Percentiles rank a stretch among this genome's conserved stretches.
These are phyloP conservation scores for Clitocybe nebularis DNA, from an alignment of 1,284 basidiomycete genomes.

Conservation along the genomic window DNA sequence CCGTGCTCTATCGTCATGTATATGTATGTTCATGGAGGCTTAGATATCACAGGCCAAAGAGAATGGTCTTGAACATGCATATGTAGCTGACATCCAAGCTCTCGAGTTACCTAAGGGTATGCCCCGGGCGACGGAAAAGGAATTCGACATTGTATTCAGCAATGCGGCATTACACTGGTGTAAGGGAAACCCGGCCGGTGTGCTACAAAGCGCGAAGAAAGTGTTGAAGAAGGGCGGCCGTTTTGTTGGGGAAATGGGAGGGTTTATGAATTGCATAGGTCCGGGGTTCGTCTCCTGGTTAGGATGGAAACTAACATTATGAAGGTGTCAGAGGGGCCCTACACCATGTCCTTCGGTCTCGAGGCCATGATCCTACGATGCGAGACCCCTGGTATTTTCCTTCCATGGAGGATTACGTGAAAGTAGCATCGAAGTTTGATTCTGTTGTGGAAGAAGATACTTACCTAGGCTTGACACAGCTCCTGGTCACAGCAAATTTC, in stretches of 20 bases:
- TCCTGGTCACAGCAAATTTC: slow-evolving; percentile 57
- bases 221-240: slow-evolving; percentile 67
- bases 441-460: no score
- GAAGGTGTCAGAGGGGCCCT: slow-evolving; percentile 62
- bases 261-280: slow-evolving; percentile 69
- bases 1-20: no score
- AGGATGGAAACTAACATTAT: slow-evolving; percentile 4
- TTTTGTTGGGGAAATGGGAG: slow-evolving; percentile 77
- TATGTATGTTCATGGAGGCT: background rate
- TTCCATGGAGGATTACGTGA: slow-evolving; percentile 58
- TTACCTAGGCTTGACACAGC: no score
- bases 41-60: slow-evolving; percentile 55
- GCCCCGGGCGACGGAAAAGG: slow-evolving; percentile 22
- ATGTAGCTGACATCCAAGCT: slow-evolving; percentile 51
- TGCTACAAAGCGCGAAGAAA: slow-evolving; percentile 54
- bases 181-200: slow-evolving; percentile 64
- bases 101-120: slow-evolving; percentile 31
- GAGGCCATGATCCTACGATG: slow-evolving; percentile 53
- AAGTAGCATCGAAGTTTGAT: no score
- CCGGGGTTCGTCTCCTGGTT: slow-evolving; percentile 14
- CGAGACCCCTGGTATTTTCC: slow-evolving; percentile 87
- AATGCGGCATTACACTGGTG: slow-evolving; percentile 86
- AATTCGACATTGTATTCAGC: slow-evolving; percentile 73
- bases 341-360: slow-evolving; percentile 48
- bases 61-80: slow-evolving; percentile 44